phyloP scores from a whole-genome alignment of 176 grass and related monocot species.

The Ampelocalamus luodianensis region DNA sequence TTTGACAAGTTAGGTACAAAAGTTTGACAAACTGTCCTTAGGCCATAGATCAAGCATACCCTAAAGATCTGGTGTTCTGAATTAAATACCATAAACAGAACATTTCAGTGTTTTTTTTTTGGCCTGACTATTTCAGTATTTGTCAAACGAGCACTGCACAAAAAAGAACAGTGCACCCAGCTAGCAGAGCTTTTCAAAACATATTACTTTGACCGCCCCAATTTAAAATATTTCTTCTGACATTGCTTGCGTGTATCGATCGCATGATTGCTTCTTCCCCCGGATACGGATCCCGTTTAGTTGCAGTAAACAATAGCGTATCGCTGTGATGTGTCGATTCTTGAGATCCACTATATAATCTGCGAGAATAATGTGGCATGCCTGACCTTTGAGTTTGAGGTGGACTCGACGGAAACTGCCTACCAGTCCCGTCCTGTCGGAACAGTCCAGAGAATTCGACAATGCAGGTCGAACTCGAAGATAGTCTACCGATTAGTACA shows the following conservation, averaged over 20 bases:
- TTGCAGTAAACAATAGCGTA: background rate
- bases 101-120: background rate
- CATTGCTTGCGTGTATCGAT: background rate
- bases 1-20: no score
- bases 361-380: background rate
- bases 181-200: background rate
- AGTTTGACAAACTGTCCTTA: no score
- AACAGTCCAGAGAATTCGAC: background rate
- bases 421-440: background rate
- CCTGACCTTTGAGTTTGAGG: background rate
- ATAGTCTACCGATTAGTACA: background rate
- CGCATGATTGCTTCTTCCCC: background rate
- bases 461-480: background rate
- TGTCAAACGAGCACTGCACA: background rate
- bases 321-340: conserved; percentile 3
- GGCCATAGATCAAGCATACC: no score
- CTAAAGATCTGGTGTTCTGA: background rate
- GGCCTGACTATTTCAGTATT: conserved; percentile 6
- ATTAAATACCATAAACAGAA: background rate
- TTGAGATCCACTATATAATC: conserved; percentile 2
- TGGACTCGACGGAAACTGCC: background rate
- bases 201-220: background rate
- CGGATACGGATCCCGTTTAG: conserved; percentile 16
- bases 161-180: background rate
- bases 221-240: conserved; percentile 1